Evolutionary conservation across 352 stramenopile species (phyloP), one percentile per base, ranked within the genome.

Genomic region (Phytophthora pluvialis): DNA sequence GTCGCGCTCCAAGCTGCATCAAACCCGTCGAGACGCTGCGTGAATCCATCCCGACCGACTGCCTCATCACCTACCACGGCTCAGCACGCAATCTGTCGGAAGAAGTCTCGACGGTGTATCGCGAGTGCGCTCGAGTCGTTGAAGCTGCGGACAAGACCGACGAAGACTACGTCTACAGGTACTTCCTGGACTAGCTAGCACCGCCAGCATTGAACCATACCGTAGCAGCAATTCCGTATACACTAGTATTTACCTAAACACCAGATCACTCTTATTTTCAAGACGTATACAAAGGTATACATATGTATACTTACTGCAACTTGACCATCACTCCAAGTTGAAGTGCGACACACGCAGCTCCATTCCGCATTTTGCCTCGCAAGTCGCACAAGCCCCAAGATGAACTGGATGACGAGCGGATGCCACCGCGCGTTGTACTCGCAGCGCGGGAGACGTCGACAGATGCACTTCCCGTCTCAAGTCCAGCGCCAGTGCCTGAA

Each of bases 371-470:
- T 65, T 72, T 72, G 44, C 55, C 35, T 53, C 21, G 16, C 21
- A 66, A 47, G 36, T 5, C 38, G 36, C 46, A 47, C 31, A 46
- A 46, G 28, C n/a, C n/a, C 21, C 38, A 46, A 35, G 15, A 90
- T 90, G 81, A 90, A 90, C 66, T 90, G 81, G 81, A 90, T 87
- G 81, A 87, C 81, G 43, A 86, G 78, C 43, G 73, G 75, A n/a
- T 53, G 58, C 31, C 78, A 90, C 61, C 81, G 78, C 15, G 78
- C 81, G 49, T 52, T 88, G 54, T 75, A 81, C 44, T 79, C 77
- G 42, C 69, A 76, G 40, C 78, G 79, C n/a, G 74, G 63, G 21
- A 66, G 72, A 49, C 72, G 70, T 16, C 63, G 70, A 33, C 76
- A 86, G 53, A 83, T 83, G 75, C 64, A 79, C 35, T 87, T 90